Conservation (phyloP, 108 stramenopile genomes). For the Aurantiochytrium sp. region DNA sequence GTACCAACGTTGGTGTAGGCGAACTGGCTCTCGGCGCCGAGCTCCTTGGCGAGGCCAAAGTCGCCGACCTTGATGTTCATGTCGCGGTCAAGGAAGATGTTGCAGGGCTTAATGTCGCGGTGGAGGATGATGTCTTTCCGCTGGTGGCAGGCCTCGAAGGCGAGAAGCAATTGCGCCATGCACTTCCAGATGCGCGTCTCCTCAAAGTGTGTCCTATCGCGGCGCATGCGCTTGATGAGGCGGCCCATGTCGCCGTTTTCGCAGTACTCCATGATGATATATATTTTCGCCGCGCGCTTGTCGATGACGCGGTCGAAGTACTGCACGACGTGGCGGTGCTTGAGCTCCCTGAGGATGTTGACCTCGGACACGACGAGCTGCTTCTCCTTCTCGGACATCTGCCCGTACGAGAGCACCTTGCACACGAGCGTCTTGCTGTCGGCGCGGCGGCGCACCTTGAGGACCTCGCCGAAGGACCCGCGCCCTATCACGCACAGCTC, state of each 20-base stretch:
- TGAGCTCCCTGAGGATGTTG: constrained; percentile 59
- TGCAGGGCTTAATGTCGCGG: constrained; percentile 65
- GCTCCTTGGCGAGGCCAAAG: constrained; percentile 65
- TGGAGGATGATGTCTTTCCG: constrained; percentile 54
- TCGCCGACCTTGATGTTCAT: constrained; percentile 55
- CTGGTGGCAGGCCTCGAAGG: constrained; percentile 56
- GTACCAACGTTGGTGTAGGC: constrained; percentile 58
- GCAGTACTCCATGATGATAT: constrained; percentile 68
- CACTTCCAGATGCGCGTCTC: constrained; percentile 55
- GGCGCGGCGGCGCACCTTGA: constrained; percentile 46
- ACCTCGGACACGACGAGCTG: constrained; percentile 54
- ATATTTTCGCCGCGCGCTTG: constrained; percentile 45
- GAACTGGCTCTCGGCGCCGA: constrained; percentile 32
- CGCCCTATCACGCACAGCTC: constrained; percentile 50
- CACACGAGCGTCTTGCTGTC: constrained; percentile 55
- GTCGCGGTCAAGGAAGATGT: constrained; percentile 52
- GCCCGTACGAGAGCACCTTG: constrained; percentile 60
- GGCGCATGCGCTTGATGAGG: constrained; percentile 25
- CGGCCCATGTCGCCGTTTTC: constrained; percentile 50
- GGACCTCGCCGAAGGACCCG: constrained; percentile 57
- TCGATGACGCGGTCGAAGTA: constrained; percentile 66
- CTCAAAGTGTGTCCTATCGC: constrained; percentile 39
- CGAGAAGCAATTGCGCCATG: constrained; percentile 51
- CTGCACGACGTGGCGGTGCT: constrained; percentile 61
- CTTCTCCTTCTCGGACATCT: constrained; percentile 53